These are phyloP conservation scores for Galeopsis tetrahit DNA, from an alignment of 257 asterid genomes.

Conservation along the genomic window DNA sequence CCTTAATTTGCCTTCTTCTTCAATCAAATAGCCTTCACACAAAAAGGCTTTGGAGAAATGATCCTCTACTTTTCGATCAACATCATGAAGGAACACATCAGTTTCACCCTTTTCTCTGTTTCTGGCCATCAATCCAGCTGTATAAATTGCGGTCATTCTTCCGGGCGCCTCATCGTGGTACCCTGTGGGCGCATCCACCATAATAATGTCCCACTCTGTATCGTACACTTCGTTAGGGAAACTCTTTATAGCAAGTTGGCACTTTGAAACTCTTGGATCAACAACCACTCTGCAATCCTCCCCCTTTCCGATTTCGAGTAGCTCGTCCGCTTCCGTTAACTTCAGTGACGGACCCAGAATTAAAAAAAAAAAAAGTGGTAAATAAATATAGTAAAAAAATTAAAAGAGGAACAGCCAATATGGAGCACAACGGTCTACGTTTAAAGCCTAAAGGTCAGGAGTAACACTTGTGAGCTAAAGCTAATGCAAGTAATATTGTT, in stretches of 20 bases:
- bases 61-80: slow-evolving; percentile 69
- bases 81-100: slow-evolving; percentile 89
- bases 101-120: slow-evolving; percentile 70
- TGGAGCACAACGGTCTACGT: too few species aligned
- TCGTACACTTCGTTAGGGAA: slow-evolving; percentile 64
- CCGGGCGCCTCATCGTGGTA: slow-evolving; percentile 78
- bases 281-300: slow-evolving; percentile 54
- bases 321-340: slow-evolving; percentile 54
- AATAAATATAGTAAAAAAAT: too few species aligned
- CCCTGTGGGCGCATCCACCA: slow-evolving; percentile 94
- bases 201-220: slow-evolving; percentile 73
- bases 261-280: slow-evolving; percentile 70
- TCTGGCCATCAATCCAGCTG: slow-evolving; percentile 82
- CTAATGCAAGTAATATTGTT: too few species aligned
- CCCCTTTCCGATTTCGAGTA: slow-evolving; percentile 47
- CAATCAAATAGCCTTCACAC: slow-evolving; percentile 70
- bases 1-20: slow-evolving; percentile 67
- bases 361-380: too few species aligned
- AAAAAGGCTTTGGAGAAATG: slow-evolving; percentile 64
- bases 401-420: too few species aligned
- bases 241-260: slow-evolving; percentile 60
- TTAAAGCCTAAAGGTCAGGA: too few species aligned
- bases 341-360: too few species aligned
- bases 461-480: too few species aligned
- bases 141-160: slow-evolving; percentile 82